These are phyloP conservation scores for Globisporangium nagaii DNA, from an alignment of 352 stramenopile genomes.

Conservation along the genomic window DNA sequence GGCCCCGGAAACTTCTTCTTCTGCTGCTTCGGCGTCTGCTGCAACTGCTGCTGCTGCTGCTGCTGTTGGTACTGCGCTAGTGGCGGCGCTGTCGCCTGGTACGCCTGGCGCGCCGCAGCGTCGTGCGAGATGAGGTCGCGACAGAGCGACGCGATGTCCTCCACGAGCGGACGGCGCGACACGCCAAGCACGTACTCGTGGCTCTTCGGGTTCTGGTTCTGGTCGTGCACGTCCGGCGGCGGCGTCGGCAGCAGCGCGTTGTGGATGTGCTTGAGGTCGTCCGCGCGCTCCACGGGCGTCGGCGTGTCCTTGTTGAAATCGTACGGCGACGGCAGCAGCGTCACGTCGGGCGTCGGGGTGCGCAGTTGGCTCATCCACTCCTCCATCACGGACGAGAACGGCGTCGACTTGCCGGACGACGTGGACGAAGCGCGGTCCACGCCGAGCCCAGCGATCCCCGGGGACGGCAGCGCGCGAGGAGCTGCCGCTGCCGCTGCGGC, in stretches of 20 bases:
- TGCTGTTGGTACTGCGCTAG: neutral
- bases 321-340: slow-evolving; percentile 68
- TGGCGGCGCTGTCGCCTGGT: neutral
- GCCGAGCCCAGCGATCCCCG: neutral
- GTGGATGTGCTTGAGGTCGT: slow-evolving; percentile 68
- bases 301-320: slow-evolving; percentile 76
- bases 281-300: slow-evolving; percentile 63
- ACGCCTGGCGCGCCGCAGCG: slow-evolving; percentile 9
- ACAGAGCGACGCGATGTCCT: slow-evolving; percentile 77
- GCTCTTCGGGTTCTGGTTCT: slow-evolving; percentile 57
- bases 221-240: slow-evolving; percentile 48
- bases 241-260: slow-evolving; percentile 71
- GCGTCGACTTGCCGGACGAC: slow-evolving; percentile 24
- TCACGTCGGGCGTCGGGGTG: slow-evolving; percentile 75
- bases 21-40: neutral
- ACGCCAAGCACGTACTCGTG: slow-evolving; percentile 41
- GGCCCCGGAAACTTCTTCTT: slow-evolving; percentile 11
- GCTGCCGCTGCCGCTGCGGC: neutral
- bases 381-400: slow-evolving; percentile 68
- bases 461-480: neutral
- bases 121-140: slow-evolving; percentile 75
- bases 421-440: neutral
- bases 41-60: neutral
- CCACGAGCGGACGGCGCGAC: slow-evolving; percentile 49
- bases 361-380: slow-evolving; percentile 79